phyloP scores from a whole-genome alignment of 2,329 filamentous ascomycete species.

The Curvularia verruculosa region DNA sequence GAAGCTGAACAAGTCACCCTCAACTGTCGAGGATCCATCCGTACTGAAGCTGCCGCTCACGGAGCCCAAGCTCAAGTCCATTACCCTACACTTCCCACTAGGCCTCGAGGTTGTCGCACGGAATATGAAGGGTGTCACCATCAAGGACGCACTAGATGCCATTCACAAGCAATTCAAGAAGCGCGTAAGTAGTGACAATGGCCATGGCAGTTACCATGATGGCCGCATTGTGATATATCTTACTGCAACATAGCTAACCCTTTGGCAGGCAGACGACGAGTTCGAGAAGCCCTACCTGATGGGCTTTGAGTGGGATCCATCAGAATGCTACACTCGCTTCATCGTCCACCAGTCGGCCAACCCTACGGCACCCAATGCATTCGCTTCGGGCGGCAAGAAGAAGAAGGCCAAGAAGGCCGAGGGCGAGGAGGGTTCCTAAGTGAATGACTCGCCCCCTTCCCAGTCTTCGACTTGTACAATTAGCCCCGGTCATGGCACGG shows the following conservation, averaged over 20 bases:
- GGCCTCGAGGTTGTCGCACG: constrained; percentile 87
- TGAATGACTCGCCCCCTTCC: constrained; percentile 49
- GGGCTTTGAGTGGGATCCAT: constrained; percentile 95
- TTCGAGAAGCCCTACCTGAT: constrained; percentile 84
- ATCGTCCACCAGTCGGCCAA: constrained; percentile 84
- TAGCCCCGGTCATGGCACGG: constrained; percentile 28
- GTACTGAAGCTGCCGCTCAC: constrained; percentile 82
- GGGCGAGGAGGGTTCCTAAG: constrained; percentile 35
- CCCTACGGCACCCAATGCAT: constrained; percentile 42
- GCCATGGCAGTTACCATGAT: neutral
- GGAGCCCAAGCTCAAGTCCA: constrained; percentile 85
- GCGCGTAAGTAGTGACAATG: constrained; percentile 66
- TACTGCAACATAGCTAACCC: constrained; percentile 25
- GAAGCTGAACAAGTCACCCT: constrained; percentile 91
- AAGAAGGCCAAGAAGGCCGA: constrained; percentile 50
- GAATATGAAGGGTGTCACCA: constrained; percentile 92
- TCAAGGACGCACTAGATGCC: constrained; percentile 94
- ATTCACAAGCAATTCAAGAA: constrained; percentile 98
- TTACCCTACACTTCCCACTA: constrained; percentile 89
- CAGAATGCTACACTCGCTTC: constrained; percentile 86
- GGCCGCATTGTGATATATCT: neutral
- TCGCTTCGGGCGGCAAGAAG: constrained; percentile 52
- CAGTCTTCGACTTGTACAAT: constrained; percentile 41
- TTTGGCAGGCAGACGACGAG: constrained; percentile 78
- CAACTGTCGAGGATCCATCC: constrained; percentile 79